These are phyloP conservation scores for Citrus inodora DNA, from an alignment of 345 rosid genomes.

Conservation along the genomic window DNA sequence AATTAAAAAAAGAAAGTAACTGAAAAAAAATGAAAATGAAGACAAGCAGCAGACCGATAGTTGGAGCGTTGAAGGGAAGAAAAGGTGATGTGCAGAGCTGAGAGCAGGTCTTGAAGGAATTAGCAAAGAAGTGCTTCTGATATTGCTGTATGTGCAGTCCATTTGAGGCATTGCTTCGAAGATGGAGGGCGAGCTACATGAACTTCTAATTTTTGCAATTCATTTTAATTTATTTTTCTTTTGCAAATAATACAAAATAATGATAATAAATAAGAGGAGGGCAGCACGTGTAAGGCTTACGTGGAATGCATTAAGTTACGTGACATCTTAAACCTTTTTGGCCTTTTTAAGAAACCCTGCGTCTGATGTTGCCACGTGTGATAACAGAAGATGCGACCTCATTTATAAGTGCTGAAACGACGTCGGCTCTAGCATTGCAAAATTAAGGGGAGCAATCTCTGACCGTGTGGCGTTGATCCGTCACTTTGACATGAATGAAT, in stretches of 20 bases:
- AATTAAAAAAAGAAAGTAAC: neutral
- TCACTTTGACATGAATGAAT: too few relatives aligned
- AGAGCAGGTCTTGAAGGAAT: conserved; percentile 31
- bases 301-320: neutral
- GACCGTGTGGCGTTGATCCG: too few relatives aligned
- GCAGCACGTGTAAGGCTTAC: neutral
- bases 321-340: neutral
- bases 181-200: neutral
- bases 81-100: conserved; percentile 12
- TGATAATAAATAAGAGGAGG: neutral
- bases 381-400: too few relatives aligned
- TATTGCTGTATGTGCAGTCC: conserved; percentile 37
- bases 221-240: neutral
- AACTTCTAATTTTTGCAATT: neutral
- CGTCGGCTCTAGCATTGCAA: too few relatives aligned
- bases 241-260: neutral
- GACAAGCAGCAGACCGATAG: conserved; percentile 22
- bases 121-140: conserved; percentile 29
- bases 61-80: conserved; percentile 23
- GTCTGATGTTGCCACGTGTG: neutral
- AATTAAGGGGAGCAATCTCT: too few relatives aligned
- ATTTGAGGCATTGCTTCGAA: conserved; percentile 3
- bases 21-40: neutral
- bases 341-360: too few relatives aligned
- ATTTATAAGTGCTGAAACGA: too few relatives aligned